Evolutionary conservation across 1,139 yeast species (phyloP), one percentile per base, ranked within the genome.

Genomic region (Nakaseomyces nivariensis): DNA sequence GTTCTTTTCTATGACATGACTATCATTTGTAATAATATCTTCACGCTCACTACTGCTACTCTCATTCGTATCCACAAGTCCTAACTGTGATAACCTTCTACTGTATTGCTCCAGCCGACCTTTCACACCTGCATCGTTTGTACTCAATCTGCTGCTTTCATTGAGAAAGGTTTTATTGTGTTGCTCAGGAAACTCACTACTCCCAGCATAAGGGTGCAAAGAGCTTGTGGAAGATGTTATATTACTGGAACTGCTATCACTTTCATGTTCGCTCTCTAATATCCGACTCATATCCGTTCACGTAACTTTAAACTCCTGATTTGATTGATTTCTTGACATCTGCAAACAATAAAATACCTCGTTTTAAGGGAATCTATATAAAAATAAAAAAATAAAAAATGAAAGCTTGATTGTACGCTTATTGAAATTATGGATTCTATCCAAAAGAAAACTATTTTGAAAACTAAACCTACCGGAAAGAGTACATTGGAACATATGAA

Each of bases 21-120:
- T 38, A 6, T 38, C 31, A 38, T 38, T 25, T 4, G 42, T 25
- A 25, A 17, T 37, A 11, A 26, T n/a, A n/a, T 36, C 33, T 5
- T 32, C 45, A 11, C 26, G 25, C 4, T 32, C 45, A 5, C 42
- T 43, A 11, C 31, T 31, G n/a, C 44, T 29, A 27, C 33, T 41
- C 34, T 41, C 44, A 13, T 43, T 33, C 6, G 46, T 43, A 7
- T 33, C 46, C 5, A 51, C 60, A 24, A 63, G 47, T 4, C 64
- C 66, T 24, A 63, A 51, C 46, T 56, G 56, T 3, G 62, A 57
- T 6, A 63, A 50, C 32, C 60, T 50, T 38, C 56, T 57, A n/a
- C 60, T 59, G 44, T 50, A 61, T 24, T 56, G 58, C 41, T 62
- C 62, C 11, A 62, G 47, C 46, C 54, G 56, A 31, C 54, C 54